Base-by-base conservation (phyloP, 2,329 filamentous ascomycete genomes). In the Aspergillus intermedius region DNA sequence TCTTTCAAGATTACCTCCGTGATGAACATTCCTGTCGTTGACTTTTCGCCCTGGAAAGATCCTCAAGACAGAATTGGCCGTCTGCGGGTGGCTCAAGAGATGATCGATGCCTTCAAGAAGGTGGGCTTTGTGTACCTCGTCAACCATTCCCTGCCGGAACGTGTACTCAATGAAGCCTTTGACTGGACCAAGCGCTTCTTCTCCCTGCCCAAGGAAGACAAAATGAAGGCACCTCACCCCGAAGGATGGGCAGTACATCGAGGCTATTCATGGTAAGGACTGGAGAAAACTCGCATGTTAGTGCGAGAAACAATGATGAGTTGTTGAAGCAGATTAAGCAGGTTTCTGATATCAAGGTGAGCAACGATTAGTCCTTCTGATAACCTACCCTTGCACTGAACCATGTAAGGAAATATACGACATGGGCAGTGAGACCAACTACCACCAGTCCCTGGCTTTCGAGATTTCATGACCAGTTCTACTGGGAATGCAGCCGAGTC, bases 241-340 rank as follows among this genome's bases (percentile, higher is more conserved):
- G 63, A 69, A 8, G 76, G 76, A 7, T 73, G 72, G 50, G 66
- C 63, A 8, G 68, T 77, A 2, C 76, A 80, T 57, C 70, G 77
- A 43, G 78, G 78, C n/a, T 80, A 80, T 55, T 79, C 76, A 1
- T 76, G 75, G 69, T 75, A 76, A 0, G 77, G 77, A 0, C 54
- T 77, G 44, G 77, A 80, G 60, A 79, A 79, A 76, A 77, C 4
- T 75, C 74, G 9, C 74, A 75, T 54, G 68, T 69, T 5, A 70
- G 61, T 35, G 70, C 69, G 2, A 66, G 56, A 25, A 62, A 70
- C 5, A 69, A 76, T 28, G 65, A 73, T n/a, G 65, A 71, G 22
- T 64, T 66, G 23, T 66, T 66, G 7, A 62, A 67, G 15, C 67
- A 72, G 49, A 56, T 77, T 49, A 66, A 76, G 46, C 69, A 72